Percentiles rank a stretch among this genome's conserved stretches.
phyloP scores from a whole-genome alignment of 2,329 filamentous ascomycete species.

The Hymenoscyphus albidus region DNA sequence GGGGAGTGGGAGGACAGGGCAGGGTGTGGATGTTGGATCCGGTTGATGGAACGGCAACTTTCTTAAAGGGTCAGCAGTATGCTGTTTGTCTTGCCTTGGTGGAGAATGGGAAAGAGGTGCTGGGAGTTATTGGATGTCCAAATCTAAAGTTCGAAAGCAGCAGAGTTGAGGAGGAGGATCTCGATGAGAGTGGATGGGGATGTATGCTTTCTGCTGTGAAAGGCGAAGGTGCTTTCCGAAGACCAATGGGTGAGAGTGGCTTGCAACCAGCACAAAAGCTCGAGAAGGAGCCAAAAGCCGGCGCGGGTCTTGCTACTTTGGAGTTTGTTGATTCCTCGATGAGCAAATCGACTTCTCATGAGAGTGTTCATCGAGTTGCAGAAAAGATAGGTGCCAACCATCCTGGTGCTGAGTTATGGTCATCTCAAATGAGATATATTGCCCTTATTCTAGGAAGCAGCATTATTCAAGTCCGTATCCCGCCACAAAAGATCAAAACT shows the following conservation, averaged over 20 bases:
- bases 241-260: slow-evolving; percentile 36
- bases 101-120: slow-evolving; percentile 51
- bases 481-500: slow-evolving; percentile 34
- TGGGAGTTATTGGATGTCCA: slow-evolving; percentile 60
- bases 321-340: slow-evolving; percentile 44
- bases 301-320: slow-evolving; percentile 31
- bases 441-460: slow-evolving; percentile 47
- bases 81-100: slow-evolving; percentile 57
- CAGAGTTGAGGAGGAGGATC: slow-evolving; percentile 37
- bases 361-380: slow-evolving; percentile 34
- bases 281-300: slow-evolving; percentile 15
- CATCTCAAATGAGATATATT: slow-evolving; percentile 51
- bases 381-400: slow-evolving; percentile 39
- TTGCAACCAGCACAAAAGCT: slow-evolving; percentile 36
- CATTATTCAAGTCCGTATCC: slow-evolving; percentile 47
- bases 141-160: slow-evolving; percentile 48
- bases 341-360: slow-evolving; percentile 39
- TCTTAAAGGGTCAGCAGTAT: slow-evolving; percentile 58
- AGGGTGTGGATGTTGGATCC: slow-evolving; percentile 62
- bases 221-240: slow-evolving; percentile 41
- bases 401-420: slow-evolving; percentile 49
- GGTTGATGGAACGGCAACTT: slow-evolving; percentile 61
- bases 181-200: slow-evolving; percentile 41
- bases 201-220: slow-evolving; percentile 47
- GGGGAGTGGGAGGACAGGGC: slow-evolving; percentile 37